Conservation (phyloP, 768 basidiomycete genomes). For the Tricholoma furcatifolium region DNA sequence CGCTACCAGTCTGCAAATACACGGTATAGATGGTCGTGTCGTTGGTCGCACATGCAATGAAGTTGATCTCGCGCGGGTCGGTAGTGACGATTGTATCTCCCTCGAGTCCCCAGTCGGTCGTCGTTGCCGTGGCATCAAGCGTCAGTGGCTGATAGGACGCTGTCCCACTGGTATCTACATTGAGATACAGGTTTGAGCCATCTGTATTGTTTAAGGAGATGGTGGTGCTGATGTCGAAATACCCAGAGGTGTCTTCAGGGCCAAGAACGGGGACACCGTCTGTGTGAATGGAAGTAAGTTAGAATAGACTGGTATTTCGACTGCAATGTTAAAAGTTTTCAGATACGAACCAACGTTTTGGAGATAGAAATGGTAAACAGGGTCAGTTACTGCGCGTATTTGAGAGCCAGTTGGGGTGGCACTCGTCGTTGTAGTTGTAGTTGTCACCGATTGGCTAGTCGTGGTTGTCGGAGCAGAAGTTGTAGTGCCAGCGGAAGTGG, state of each 20-base stretch:
- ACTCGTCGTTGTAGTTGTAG: slow-evolving; percentile 31
- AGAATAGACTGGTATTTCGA: not conserved
- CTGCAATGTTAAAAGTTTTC: not conserved
- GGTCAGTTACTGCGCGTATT: slow-evolving; percentile 50
- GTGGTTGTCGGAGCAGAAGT: slow-evolving; percentile 20
- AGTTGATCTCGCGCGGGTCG: slow-evolving; percentile 50
- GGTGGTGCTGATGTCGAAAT: slow-evolving; percentile 47
- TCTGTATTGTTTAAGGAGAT: slow-evolving; percentile 43
- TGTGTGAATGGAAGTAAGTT: slow-evolving; percentile 16
- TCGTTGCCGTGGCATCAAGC: slow-evolving; percentile 43
- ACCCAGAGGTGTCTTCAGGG: slow-evolving; percentile 48
- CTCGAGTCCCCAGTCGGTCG: slow-evolving; percentile 56
- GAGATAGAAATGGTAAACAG: slow-evolving; percentile 58
- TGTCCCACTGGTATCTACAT: slow-evolving; percentile 40
- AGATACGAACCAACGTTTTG: slow-evolving; percentile 41
- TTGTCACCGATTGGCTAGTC: slow-evolving; percentile 26
- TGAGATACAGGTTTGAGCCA: slow-evolving; percentile 47
- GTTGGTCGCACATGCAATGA: slow-evolving; percentile 48
- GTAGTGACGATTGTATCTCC: slow-evolving; percentile 61
- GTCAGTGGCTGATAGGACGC: slow-evolving; percentile 49
- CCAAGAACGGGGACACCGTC: slow-evolving; percentile 50
- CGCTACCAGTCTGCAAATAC: slow-evolving; percentile 51
- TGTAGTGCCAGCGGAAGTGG: slow-evolving; percentile 29
- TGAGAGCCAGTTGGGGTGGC: slow-evolving; percentile 43
- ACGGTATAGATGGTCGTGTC: slow-evolving; percentile 41